Base-by-base conservation (phyloP, 108 stramenopile genomes). In the Skeletonema costatum region DNA sequence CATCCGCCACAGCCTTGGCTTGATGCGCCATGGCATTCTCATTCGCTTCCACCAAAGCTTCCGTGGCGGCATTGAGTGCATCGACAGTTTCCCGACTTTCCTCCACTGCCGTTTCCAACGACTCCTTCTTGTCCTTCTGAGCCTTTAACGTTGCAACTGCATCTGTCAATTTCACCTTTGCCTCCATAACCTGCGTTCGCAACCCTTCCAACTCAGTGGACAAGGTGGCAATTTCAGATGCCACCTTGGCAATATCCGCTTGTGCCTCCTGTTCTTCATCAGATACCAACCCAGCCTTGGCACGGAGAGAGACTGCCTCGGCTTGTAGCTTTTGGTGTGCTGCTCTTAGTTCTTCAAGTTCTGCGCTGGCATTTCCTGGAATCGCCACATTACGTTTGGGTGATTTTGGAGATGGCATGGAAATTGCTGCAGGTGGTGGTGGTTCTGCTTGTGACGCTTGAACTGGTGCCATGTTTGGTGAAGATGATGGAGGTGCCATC, bases 191-290 rank as follows among this genome's bases (percentile, higher is more conserved):
- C 66, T 92, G 77, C 60, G 81, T 82, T 30, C 91, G 86, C 68
- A 92, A 66, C 11, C 48, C 60, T 19, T 84, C 77, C 64, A 96
- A 83, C 59, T 89, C 81, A 21, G 67, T 61, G 10, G 86, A 83
- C 61, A 96, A 75, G 14, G 62, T 68, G 3, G 79, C 84, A 73
- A 96, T 92, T 70, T 89, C 90, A 1, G 82, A 59, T 11, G 90
- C 86, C 31, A 84, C 85, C 12, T 70, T 77, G 35, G 74, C 59
- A 38, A 93, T 72, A 76, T 96, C 87, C 36, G 76, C 81, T 39
- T 87, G 89, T 3, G 92, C 87, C 41, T 90, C 85, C 17, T 78
- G 81, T 72, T 96, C 94, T 65, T 96, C 94, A 11, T 92, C 92
- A 7, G 91, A 81, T 66, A 91, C 78, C 14, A 66, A 73, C 39